Evolutionary conservation across 2,329 filamentous ascomycete genomes (phyloP), one percentile per base, ranked within the genome.

Genomic region (Talaromyces sp.): DNA sequence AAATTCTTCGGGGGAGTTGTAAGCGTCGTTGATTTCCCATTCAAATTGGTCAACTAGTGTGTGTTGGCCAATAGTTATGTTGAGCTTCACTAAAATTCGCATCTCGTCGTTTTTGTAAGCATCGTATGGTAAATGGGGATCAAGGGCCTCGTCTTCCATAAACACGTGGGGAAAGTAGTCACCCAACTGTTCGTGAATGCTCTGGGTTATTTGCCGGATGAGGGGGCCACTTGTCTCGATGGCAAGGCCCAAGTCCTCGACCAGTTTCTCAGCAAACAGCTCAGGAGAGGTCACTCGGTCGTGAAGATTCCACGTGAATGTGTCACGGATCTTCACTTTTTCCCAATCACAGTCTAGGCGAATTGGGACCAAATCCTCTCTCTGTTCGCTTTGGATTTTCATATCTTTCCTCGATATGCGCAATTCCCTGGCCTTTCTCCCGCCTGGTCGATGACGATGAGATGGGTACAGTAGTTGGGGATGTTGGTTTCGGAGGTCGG

Each of bases 101-200:
- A 99, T 97, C 79, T 99, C 95, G 73, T 99, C 95, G 72, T 99
- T 96, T 77, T 98, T 98, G 80, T 97, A 96, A 7, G 95, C 93
- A 44, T 85, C 88, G 73, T 98, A 98, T 0, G 93, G 93, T 13
- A 96, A 82, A 71, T 95, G 89, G 1, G 92, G 90, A 70, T 99
- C 93, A 54, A 97, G 82, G 0, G 93, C 86, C 69, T 96, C 92
- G 69, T 98, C 93, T 68, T 96, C 89, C 55, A 93, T 89, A 60
- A 88, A 95, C 27, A 95, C 88, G 69, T 96, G 92, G 5, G 95
- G 95, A 72, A 96, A 96, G 73, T 92, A 98, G 73, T 98, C 95
- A 68, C 88, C 87, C 57, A 98, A 83, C 77, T 98, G 95, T 68
- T 98, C 95, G 65, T 89, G 86, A 65, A 99, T 89, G 64, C 86